phyloP scores from a whole-genome alignment of 768 basidiomycete species.

The Boletus reticuloceps region DNA sequence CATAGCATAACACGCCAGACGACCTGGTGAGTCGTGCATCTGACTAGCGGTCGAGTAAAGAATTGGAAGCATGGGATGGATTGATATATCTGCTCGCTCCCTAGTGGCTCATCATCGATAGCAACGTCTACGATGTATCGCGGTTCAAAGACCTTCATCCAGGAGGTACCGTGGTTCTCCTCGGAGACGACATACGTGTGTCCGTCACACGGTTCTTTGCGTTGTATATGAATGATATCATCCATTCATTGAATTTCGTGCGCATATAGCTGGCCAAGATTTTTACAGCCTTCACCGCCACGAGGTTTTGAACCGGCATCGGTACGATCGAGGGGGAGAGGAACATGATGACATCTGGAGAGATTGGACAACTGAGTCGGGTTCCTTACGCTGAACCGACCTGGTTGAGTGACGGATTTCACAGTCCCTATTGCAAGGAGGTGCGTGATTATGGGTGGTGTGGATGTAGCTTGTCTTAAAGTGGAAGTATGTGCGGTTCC shows the following conservation, averaged over 20 bases:
- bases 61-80: neutral
- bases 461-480: neutral
- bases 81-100: neutral
- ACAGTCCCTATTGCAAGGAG: conserved; percentile 75
- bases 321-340: conserved; percentile 62
- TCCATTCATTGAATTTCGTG: conserved; percentile 40
- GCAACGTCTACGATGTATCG: conserved; percentile 79
- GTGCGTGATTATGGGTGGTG: conserved; percentile 27
- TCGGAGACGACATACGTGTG: neutral
- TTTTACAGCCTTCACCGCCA: conserved; percentile 78
- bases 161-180: neutral
- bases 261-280: conserved; percentile 64
- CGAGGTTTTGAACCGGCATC: conserved; percentile 57
- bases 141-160: conserved; percentile 53
- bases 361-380: conserved; percentile 52
- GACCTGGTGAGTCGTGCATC: conserved; percentile 52
- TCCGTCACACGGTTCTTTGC: neutral
- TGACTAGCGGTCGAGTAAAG: neutral
- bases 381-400: conserved; percentile 83
- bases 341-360: conserved; percentile 44
- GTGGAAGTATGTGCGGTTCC: neutral
- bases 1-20: conserved; percentile 73
- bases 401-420: conserved; percentile 65
- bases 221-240: neutral
- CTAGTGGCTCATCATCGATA: conserved; percentile 39